These are phyloP conservation scores for Skeletonema marinoi DNA, from an alignment of 108 stramenopile genomes.

Conservation along the genomic window DNA sequence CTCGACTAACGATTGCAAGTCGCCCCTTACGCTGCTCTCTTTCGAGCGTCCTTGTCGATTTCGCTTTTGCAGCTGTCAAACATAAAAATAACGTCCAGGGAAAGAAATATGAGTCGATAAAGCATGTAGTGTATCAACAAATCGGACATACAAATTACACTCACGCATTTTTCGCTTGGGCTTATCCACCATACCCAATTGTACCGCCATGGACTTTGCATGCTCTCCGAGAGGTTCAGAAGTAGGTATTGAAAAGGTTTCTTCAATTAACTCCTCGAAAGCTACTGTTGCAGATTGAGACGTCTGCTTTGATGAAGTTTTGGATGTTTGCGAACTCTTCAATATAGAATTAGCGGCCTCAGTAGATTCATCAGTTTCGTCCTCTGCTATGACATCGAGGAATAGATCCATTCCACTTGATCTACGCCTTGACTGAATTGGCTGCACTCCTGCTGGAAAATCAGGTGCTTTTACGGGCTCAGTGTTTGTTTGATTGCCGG, in stretches of 20 bases:
- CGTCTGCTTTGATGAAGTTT: not conserved
- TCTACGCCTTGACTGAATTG: not conserved
- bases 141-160: not conserved
- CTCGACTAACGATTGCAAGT: conserved; percentile 28
- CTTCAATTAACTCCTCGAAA: not conserved
- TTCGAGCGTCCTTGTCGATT: not conserved
- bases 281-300: not conserved
- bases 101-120: not conserved
- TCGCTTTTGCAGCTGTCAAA: not conserved
- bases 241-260: not conserved
- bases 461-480: not conserved
- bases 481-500: not conserved
- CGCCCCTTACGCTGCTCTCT: conserved; percentile 38
- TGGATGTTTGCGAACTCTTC: not conserved
- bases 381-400: not conserved
- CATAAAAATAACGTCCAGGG: not conserved
- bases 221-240: conserved; percentile 23
- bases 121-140: not conserved
- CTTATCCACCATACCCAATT: not conserved
- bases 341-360: not conserved
- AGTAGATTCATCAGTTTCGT: not conserved
- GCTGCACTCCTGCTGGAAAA: not conserved
- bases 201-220: conserved; percentile 34
- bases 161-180: conserved; percentile 6
- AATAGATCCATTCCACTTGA: not conserved